These are phyloP conservation scores for Lactarius sanguifluus DNA, from an alignment of 768 basidiomycete genomes.

Conservation along the genomic window DNA sequence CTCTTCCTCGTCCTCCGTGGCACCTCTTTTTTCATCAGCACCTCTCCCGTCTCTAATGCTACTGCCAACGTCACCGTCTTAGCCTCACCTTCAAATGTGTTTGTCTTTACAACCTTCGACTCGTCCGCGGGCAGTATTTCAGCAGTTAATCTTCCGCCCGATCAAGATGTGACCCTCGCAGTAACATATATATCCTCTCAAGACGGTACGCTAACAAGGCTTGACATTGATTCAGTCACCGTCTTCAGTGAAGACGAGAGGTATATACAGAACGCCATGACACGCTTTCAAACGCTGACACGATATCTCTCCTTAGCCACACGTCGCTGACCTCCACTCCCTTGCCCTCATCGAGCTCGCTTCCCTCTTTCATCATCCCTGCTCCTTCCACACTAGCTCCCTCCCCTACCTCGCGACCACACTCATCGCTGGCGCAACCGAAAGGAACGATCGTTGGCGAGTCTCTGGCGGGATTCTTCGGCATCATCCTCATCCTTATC, in stretches of 20 bases:
- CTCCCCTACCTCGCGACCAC: slow-evolving; percentile 10
- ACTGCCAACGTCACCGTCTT: slow-evolving; percentile 30
- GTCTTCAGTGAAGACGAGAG: slow-evolving; percentile 13
- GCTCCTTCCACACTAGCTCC: slow-evolving; percentile 17
- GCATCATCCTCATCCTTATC: slow-evolving; percentile 24
- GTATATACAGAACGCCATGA: slow-evolving; percentile 11
- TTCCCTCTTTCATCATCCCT: slow-evolving; percentile 29
- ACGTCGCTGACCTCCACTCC: slow-evolving; percentile 25
- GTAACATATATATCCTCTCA: slow-evolving; percentile 26
- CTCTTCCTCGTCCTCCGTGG: slow-evolving; percentile 31
- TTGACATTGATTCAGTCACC: slow-evolving; percentile 29
- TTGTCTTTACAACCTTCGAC: slow-evolving; percentile 23
- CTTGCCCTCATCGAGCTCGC: slow-evolving; percentile 24
- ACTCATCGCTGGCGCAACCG: slow-evolving; percentile 25
- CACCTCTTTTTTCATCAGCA: slow-evolving; percentile 26
- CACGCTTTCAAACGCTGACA: background rate
- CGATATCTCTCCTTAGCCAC: background rate
- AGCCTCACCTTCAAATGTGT: slow-evolving; percentile 28
- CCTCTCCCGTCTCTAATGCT: slow-evolving; percentile 29
- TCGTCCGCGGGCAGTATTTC: slow-evolving; percentile 27
- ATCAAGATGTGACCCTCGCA: slow-evolving; percentile 26
- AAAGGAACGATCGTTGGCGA: slow-evolving; percentile 30
- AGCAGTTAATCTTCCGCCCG: slow-evolving; percentile 25
- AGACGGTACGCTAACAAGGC: slow-evolving; percentile 23
- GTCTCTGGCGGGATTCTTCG: slow-evolving; percentile 30